Evolutionary conservation across 345 rosid species (phyloP).

Genomic region (Syzygium aqueum): DNA sequence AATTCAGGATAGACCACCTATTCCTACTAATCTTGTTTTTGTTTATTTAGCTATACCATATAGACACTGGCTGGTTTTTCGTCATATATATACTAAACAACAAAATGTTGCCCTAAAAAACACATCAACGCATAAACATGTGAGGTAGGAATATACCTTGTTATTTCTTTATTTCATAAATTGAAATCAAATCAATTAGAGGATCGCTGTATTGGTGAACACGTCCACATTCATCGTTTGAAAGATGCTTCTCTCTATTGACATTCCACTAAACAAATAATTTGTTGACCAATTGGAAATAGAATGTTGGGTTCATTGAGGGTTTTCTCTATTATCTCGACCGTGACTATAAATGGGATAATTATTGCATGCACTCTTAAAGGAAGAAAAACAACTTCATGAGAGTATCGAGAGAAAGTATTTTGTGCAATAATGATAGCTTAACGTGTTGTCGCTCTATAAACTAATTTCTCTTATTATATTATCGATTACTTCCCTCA

Average conservation of each 20-base stretch:
- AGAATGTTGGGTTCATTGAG: not conserved
- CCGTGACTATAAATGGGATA: too few species aligned
- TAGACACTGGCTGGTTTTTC: not conserved
- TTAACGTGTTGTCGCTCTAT: not conserved
- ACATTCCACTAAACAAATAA: not conserved
- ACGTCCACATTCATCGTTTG: not conserved
- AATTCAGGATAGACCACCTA: not conserved
- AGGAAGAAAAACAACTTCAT: not conserved
- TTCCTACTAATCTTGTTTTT: not conserved
- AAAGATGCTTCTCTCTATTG: not conserved
- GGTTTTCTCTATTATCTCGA: too few species aligned
- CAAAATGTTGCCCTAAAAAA: not conserved
- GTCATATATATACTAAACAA: not conserved
- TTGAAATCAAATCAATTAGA: not conserved
- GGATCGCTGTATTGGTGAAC: not conserved
- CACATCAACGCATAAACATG: not conserved
- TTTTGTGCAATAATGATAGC: not conserved
- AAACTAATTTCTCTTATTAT: not conserved
- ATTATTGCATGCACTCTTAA: too few species aligned
- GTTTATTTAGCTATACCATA: not conserved
- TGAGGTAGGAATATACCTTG: not conserved
- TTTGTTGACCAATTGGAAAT: not conserved
- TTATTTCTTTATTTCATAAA: not conserved
- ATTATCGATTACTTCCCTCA: not conserved
- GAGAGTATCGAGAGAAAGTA: not conserved